Evolutionary conservation across 2,329 filamentous ascomycete genomes (phyloP).

Genomic region (Monosporascus sp.): DNA sequence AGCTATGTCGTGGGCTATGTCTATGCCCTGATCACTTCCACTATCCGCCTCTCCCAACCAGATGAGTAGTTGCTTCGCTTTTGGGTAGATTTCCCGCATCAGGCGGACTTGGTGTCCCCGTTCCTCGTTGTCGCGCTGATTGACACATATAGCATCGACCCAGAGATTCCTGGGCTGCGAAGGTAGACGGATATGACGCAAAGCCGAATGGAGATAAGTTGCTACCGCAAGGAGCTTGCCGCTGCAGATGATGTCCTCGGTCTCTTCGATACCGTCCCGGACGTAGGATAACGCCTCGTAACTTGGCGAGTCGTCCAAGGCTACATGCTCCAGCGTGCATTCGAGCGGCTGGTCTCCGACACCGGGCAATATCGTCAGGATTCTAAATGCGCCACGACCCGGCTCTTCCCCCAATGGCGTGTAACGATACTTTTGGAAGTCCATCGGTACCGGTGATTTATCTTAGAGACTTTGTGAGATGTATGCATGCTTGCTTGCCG

Average conservation of each 20-base stretch:
- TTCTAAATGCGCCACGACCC: conserved; percentile 9
- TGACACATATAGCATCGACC: not conserved
- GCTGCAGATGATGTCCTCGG: not conserved
- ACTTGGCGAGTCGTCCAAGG: conserved; percentile 7
- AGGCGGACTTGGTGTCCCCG: not conserved
- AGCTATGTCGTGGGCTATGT: conserved; percentile 7
- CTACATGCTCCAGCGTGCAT: conserved; percentile 10
- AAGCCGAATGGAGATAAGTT: not conserved
- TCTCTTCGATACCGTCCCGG: not conserved
- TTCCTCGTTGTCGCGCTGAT: not conserved
- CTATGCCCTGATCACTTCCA: conserved; percentile 7
- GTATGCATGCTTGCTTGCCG: no score
- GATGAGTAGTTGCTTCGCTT: not conserved
- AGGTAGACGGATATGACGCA: not conserved
- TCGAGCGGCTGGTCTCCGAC: conserved; percentile 7
- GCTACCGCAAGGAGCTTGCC: not conserved
- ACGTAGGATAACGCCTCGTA: not conserved
- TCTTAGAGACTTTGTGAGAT: not conserved
- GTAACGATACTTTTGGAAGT: conserved; percentile 8
- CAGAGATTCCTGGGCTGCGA: not conserved
- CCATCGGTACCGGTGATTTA: conserved; percentile 3
- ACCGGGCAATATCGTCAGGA: conserved; percentile 10
- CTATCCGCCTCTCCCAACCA: not conserved
- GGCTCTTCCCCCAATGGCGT: conserved; percentile 12
- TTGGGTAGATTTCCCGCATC: not conserved